Base-by-base conservation (phyloP, 192 early-diverging fungal species). In the Coemansia reversa region DNA sequence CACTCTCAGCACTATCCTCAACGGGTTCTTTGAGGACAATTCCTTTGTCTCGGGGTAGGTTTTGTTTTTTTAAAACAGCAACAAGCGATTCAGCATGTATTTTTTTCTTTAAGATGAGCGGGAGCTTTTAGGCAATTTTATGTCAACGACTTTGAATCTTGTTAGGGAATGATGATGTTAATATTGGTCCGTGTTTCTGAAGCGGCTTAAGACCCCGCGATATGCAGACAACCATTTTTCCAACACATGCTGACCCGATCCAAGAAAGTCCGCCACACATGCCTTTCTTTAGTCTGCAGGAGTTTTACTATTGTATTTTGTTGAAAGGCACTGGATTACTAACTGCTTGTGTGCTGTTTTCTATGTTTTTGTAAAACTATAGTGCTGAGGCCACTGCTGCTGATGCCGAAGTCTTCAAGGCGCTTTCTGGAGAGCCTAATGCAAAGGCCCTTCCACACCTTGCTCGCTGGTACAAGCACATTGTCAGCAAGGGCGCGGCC, bases 401-500 rank as follows among this genome's bases (percentile, higher is more conserved):
- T 75, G 95, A 98, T 66, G 89, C 89, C 65, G 86, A 90, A 65
- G 88, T 98, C 76, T 95, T 92, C 81, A 86, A 91, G 66, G 85
- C 86, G 29, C 71, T 94, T 60, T 65, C 85, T 48, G 86, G 79
- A 54, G 91, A 87, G 61, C 92, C 93, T 67, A 84, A 87, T 55
- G 86, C 88, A 66, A 71, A 60, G 62, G 82, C 84, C 60, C 93
- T 85, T 84, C 94, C 93, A 62, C 91, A 98, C 78, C 88, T 90
- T 62, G 88, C 91, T 67, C 90, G 95, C 83, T 98, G 95, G 95
- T 95, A 94, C 88, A 89, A 87, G 77, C 94, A 98, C 88, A 92
- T 98, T 69, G 83, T 68, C 70, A 71, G 66, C 71, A 70, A 71
- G 64, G 75, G 62, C 47, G 71, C 72, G 55, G 65, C 63, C 51